Percentiles rank a stretch among this genome's conserved stretches.
Conservation (phyloP, 768 basidiomycete species). For the Polyporus arcularius region DNA sequence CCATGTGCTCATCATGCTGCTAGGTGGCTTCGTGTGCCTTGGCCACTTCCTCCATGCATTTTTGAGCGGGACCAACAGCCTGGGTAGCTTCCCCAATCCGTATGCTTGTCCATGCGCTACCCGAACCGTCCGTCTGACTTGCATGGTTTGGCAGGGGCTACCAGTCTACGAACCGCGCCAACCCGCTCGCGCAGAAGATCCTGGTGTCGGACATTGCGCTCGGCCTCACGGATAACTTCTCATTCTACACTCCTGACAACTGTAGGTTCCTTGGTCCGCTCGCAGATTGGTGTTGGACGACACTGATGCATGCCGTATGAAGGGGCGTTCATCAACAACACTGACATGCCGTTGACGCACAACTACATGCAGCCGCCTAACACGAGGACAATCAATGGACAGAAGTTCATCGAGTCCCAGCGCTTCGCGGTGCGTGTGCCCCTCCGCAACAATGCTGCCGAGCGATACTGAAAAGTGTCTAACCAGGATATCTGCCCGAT, state of each 20-base stretch:
- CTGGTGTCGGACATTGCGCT: constrained; percentile 51
- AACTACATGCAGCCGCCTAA: constrained; percentile 35
- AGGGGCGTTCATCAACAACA: constrained; percentile 36
- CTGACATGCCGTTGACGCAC: constrained; percentile 21
- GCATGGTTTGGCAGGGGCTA: constrained; percentile 46
- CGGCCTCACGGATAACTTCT: constrained; percentile 35
- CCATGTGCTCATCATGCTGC: neutral
- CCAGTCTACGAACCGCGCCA: constrained; percentile 54
- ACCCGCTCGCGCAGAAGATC: constrained; percentile 60
- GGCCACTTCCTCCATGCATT: constrained; percentile 61
- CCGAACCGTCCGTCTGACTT: neutral
- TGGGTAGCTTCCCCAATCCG: constrained; percentile 44
- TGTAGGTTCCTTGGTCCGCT: constrained; percentile 34
- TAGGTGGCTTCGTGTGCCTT: constrained; percentile 64
- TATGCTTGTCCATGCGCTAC: constrained; percentile 30
- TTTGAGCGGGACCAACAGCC: constrained; percentile 46
- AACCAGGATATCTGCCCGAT: constrained; percentile 39
- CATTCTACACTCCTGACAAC: constrained; percentile 53
- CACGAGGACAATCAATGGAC: constrained; percentile 31
- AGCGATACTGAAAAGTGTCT: neutral
- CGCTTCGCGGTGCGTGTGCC: constrained; percentile 32
- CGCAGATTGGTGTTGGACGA: neutral
- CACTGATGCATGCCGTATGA: neutral
- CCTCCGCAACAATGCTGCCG: neutral
- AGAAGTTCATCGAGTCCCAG: constrained; percentile 31